phyloP scores from a whole-genome alignment of 176 grass and related monocot species.

The Eragrostis nindensis region DNA sequence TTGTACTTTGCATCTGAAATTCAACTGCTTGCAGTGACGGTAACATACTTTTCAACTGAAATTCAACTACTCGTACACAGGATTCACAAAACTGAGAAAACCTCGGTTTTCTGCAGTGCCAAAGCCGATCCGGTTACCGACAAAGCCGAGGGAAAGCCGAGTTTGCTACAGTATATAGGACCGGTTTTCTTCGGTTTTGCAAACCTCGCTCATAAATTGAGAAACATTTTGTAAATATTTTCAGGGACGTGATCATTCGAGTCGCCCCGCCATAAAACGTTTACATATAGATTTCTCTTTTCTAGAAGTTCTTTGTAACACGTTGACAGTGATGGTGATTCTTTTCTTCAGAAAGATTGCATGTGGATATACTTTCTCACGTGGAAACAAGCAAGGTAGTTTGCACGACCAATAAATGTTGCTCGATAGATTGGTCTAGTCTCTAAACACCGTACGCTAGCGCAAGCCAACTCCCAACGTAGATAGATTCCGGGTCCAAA shows the following conservation, averaged over 20 bases:
- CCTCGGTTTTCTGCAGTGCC: no score
- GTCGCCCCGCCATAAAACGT: background rate
- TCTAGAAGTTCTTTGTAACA: constrained; percentile 33
- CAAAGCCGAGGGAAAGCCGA: no score
- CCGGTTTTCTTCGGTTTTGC: no score
- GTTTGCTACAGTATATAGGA: no score
- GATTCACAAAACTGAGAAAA: no score
- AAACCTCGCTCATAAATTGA: no score
- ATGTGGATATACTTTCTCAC: constrained; percentile 17
- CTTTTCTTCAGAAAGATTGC: background rate
- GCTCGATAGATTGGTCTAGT: background rate
- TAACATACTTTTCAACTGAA: background rate
- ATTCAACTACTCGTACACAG: no score
- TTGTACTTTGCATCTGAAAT: background rate
- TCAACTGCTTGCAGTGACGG: background rate
- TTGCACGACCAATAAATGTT: constrained; percentile 46
- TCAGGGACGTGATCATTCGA: no score
- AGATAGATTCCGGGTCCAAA: constrained; percentile 5
- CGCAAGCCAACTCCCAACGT: background rate
- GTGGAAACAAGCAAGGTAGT: constrained; percentile 3
- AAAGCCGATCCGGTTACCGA: no score
- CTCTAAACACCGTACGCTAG: constrained; percentile 11
- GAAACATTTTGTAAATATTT: no score
- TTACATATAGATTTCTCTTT: background rate
- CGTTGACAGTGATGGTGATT: background rate